These are phyloP conservation scores for Stagonosporopsis cucurbitacearum DNA, from an alignment of 2,329 filamentous ascomycete genomes.

Conservation along the genomic window DNA sequence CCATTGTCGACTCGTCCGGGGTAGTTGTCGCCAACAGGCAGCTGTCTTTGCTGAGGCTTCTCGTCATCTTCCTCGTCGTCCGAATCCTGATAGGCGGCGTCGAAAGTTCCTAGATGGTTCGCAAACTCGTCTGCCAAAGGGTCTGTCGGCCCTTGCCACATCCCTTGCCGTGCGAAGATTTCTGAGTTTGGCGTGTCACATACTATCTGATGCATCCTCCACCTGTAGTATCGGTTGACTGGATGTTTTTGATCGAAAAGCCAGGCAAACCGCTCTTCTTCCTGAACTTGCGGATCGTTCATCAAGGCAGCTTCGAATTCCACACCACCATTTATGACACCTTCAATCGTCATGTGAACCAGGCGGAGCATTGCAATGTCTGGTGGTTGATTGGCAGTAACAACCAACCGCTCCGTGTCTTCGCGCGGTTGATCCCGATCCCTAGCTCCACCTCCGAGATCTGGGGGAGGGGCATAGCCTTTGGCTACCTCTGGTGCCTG, in stretches of 20 bases:
- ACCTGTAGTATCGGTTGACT: slow-evolving; percentile 89
- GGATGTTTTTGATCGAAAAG: slow-evolving; percentile 78
- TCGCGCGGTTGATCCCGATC: slow-evolving; percentile 30
- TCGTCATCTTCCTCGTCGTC: slow-evolving; percentile 75
- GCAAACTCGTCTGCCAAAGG: slow-evolving; percentile 81
- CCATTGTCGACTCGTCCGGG: slow-evolving; percentile 36
- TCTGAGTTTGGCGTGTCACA: slow-evolving; percentile 56
- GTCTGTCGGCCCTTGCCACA: slow-evolving; percentile 78
- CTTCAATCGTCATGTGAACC: slow-evolving; percentile 88
- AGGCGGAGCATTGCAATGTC: slow-evolving; percentile 80
- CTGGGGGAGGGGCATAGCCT: slow-evolving; percentile 38
- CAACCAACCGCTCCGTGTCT: slow-evolving; percentile 34
- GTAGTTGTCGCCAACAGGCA: slow-evolving; percentile 39
- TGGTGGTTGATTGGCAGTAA: slow-evolving; percentile 69
- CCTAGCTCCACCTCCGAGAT: slow-evolving; percentile 30
- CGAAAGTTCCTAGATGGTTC: slow-evolving; percentile 77
- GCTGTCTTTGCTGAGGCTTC: slow-evolving; percentile 29
- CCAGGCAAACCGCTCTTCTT: slow-evolving; percentile 91
- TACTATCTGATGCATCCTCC: slow-evolving; percentile 87
- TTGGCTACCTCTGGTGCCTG: slow-evolving; percentile 38
- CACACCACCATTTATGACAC: slow-evolving; percentile 77
- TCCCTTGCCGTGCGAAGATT: slow-evolving; percentile 35
- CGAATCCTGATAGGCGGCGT: slow-evolving; percentile 55
- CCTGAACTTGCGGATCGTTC: slow-evolving; percentile 81
- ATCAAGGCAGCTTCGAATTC: slow-evolving; percentile 93